phyloP scores from a whole-genome alignment of 2,329 filamentous ascomycete genomes.

The Clonostachys sp. region DNA sequence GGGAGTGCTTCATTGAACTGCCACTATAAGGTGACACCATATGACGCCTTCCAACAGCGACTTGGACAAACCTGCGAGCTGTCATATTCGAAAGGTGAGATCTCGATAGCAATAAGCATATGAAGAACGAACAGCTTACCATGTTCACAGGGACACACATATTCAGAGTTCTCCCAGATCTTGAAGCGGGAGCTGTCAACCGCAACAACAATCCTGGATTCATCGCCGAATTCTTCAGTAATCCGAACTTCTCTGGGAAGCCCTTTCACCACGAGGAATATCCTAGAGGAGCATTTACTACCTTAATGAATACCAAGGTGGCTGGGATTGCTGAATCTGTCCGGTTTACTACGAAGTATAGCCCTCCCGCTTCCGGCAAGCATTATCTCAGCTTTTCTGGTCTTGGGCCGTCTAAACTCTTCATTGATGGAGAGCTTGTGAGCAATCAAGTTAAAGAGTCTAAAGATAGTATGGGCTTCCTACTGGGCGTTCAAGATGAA shows the following conservation, averaged over 20 bases:
- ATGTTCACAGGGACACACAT: not conserved
- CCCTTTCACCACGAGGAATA: not conserved
- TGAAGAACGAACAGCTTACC: not conserved
- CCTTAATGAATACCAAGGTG: conserved; percentile 1
- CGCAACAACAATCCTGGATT: not conserved
- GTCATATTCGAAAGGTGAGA: conserved; percentile 8
- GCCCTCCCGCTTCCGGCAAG: conserved; percentile 9
- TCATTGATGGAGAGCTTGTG: conserved; percentile 16
- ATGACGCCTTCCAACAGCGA: conserved; percentile 12
- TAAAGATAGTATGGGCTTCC: conserved; percentile 2
- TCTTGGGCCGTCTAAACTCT: conserved; percentile 15
- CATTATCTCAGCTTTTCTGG: conserved; percentile 22
- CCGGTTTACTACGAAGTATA: too few relatives aligned
- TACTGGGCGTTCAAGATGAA: conserved; percentile 11
- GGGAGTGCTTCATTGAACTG: conserved; percentile 21
- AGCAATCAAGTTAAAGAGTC: conserved; percentile 12
- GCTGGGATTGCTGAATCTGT: too few relatives aligned
- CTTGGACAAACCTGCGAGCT: too few relatives aligned
- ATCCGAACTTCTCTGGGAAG: not conserved
- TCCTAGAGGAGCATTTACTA: conserved; percentile 14
- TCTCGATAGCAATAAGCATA: conserved; percentile 9
- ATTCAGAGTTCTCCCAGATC: not conserved
- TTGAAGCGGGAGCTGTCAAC: not conserved
- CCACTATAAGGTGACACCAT: conserved; percentile 21
- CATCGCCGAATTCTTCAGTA: conserved; percentile 7